These are phyloP conservation scores for Wickerhamiella occidentalis DNA, from an alignment of 805 yeast species.

Conservation along the genomic window DNA sequence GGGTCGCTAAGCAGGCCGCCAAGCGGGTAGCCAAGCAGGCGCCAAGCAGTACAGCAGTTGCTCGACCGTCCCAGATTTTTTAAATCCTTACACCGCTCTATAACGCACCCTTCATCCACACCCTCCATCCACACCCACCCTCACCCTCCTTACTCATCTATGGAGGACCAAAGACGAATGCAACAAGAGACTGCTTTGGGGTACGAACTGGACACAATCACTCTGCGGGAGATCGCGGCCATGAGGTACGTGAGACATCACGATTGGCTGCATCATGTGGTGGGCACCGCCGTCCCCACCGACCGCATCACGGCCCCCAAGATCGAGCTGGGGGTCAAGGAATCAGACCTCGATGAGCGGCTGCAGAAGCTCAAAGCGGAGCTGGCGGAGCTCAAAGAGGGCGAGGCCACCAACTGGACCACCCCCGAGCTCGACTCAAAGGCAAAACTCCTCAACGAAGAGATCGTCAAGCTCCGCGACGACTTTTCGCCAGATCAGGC, in stretches of 20 bases:
- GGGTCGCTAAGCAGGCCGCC: too few relatives aligned
- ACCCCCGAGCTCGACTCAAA: constrained; percentile 16
- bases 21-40: too few relatives aligned
- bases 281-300: constrained; percentile 29
- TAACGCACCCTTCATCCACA: too few relatives aligned
- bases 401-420: constrained; percentile 18
- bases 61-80: too few relatives aligned
- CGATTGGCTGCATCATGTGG: constrained; percentile 34
- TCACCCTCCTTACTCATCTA: background rate
- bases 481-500: constrained; percentile 22
- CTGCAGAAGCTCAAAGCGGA: constrained; percentile 20
- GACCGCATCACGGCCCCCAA: constrained; percentile 20
- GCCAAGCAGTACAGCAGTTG: too few relatives aligned
- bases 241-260: constrained; percentile 33
- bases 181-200: constrained; percentile 25
- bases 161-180: constrained; percentile 14
- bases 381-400: constrained; percentile 21
- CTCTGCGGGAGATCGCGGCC: constrained; percentile 33
- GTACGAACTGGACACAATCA: constrained; percentile 32
- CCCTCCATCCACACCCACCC: background rate
- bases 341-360: constrained; percentile 48
- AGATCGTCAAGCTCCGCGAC: constrained; percentile 23
- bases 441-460: constrained; percentile 19
- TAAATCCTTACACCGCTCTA: too few relatives aligned
- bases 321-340: constrained; percentile 11